A percentile compares a stretch with the other conserved stretches of the same genome.
Evolutionary conservation across 768 basidiomycete genomes (phyloP).

Genomic region (Calocera viscosa): DNA sequence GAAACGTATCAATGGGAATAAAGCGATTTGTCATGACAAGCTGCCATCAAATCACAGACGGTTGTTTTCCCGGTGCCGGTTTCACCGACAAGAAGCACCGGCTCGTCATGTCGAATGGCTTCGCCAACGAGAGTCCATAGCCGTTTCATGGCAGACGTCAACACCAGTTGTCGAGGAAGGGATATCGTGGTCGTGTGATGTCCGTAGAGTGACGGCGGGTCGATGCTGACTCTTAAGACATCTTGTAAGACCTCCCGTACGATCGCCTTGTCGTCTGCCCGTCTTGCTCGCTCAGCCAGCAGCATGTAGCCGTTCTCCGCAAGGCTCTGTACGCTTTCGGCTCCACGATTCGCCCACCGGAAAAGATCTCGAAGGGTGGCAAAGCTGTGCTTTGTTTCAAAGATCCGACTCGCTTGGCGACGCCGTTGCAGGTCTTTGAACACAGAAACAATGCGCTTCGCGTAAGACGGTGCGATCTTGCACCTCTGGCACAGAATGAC

Average conservation of each 20-base stretch:
- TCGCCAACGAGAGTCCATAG: conserved; percentile 71
- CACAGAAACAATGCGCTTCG: conserved; percentile 76
- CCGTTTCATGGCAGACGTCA: conserved; percentile 89
- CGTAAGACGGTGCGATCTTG: conserved; percentile 86
- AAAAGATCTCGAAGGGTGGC: conserved; percentile 94
- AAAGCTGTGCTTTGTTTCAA: conserved; percentile 95
- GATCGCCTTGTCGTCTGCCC: conserved; percentile 68
- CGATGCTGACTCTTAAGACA: conserved; percentile 75
- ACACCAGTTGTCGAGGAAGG: conserved; percentile 46
- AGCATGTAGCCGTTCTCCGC: conserved; percentile 98
- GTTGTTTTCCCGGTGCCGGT: conserved; percentile 98
- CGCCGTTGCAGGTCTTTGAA: conserved; percentile 89
- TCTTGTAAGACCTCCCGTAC: conserved; percentile 90
- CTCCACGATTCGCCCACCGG: conserved; percentile 88
- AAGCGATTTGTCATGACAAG: too few relatives aligned
- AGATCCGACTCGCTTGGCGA: conserved; percentile 79
- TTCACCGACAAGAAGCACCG: conserved; percentile 89
- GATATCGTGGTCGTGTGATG: conserved; percentile 34
- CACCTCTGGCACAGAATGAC: conserved; percentile 84
- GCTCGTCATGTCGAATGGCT: conserved; percentile 85
- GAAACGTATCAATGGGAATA: too few relatives aligned
- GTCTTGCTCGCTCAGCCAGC: conserved; percentile 77
- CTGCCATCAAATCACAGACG: conserved; percentile 82
- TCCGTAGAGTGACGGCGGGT: conserved; percentile 58
- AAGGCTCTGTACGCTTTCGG: conserved; percentile 78